Conservation (phyloP, 1,139 yeast species). For the Petasospora rhodanensis region DNA sequence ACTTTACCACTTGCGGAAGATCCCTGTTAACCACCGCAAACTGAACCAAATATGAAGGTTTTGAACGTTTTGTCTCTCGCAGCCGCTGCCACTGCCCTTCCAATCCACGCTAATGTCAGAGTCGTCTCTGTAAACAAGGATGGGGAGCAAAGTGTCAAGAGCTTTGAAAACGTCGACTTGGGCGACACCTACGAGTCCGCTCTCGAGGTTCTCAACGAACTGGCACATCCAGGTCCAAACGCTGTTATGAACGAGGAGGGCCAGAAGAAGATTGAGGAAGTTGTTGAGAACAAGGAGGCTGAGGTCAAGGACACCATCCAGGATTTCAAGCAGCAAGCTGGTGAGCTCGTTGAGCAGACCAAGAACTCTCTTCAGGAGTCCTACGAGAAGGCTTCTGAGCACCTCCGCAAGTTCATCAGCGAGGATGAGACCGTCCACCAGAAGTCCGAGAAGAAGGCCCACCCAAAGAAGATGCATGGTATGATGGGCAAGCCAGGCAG, state of each 20-base stretch:
- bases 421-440: too few species aligned
- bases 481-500: neutral
- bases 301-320: conserved; percentile 2
- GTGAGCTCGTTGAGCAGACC: conserved; percentile 5
- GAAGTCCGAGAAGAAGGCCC: too few species aligned
- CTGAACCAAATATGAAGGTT: conserved; percentile 16
- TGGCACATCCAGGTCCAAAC: conserved; percentile 3
- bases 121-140: conserved; percentile 8
- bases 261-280: conserved; percentile 2
- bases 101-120: conserved; percentile 19
- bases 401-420: conserved; percentile 6
- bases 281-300: conserved; percentile 1
- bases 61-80: conserved; percentile 15
- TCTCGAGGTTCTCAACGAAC: conserved; percentile 5
- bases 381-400: conserved; percentile 4
- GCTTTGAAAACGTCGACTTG: conserved; percentile 14
- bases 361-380: conserved; percentile 6
- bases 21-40: neutral
- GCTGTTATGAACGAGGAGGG: conserved; percentile 1
- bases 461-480: neutral
- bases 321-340: conserved; percentile 6
- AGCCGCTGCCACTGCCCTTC: conserved; percentile 19
- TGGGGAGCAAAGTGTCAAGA: conserved; percentile 8
- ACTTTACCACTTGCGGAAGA: neutral
- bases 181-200: conserved; percentile 14